Conservation (phyloP, 306 rosid genomes). For the Oemleria cerasiformis region DNA sequence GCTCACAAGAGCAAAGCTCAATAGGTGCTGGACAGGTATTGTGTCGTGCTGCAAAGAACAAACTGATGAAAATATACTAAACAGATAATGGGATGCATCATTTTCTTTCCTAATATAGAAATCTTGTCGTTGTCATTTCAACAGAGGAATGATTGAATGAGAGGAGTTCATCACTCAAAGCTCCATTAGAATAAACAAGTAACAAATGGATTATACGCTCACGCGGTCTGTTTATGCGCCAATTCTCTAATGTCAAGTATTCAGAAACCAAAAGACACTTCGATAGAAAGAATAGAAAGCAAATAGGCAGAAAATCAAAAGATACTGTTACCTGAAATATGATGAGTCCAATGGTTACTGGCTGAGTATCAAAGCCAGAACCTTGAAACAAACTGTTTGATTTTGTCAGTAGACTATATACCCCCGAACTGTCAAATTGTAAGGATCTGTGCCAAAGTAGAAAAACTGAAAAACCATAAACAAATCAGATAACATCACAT, state of each 20-base stretch:
- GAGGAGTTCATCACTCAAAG: neutral
- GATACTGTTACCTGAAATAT: constrained; percentile 68
- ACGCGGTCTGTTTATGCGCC: neutral
- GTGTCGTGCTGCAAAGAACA: constrained; percentile 73
- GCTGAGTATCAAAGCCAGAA: constrained; percentile 92
- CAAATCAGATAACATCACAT: constrained; percentile 17
- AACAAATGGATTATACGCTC: neutral
- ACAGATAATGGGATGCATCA: neutral
- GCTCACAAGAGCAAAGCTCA: constrained; percentile 89
- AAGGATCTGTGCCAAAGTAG: constrained; percentile 58
- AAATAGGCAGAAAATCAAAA: neutral
- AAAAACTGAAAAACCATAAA: constrained; percentile 7
- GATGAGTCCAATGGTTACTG: constrained; percentile 90
- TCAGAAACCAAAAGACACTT: constrained; percentile 1
- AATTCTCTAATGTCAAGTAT: neutral
- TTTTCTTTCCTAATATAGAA: neutral
- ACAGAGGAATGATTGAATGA: neutral
- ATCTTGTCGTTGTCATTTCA: neutral
- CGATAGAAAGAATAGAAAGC: neutral
- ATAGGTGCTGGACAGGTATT: constrained; percentile 82
- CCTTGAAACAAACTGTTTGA: constrained; percentile 73
- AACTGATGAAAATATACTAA: constrained; percentile 16
- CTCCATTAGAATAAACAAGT: neutral
- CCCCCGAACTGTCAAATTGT: constrained; percentile 95
- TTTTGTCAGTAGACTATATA: constrained; percentile 85